Percentiles rank a stretch among this genome's conserved stretches.
Evolutionary conservation across 2,329 filamentous ascomycete species (phyloP).

Genomic region (Dactylellina leptospora): DNA sequence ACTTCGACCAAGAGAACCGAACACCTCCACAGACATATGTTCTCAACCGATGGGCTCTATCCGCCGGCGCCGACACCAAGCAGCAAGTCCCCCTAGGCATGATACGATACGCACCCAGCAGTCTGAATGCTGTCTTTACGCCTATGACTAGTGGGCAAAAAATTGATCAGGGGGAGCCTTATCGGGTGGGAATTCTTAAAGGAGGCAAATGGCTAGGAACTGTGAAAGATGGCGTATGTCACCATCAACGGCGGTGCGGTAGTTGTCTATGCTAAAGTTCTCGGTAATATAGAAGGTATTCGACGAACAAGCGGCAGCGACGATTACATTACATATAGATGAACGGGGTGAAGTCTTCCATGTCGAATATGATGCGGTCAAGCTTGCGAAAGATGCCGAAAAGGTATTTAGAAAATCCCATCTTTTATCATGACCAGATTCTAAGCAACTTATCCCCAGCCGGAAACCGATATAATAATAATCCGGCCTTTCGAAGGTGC

Average conservation of each 20-base stretch:
- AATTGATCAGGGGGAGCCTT: constrained; percentile 11
- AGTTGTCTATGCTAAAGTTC: constrained; percentile 4
- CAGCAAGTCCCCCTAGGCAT: constrained; percentile 31
- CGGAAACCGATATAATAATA: constrained; percentile 66
- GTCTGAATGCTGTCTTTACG: constrained; percentile 28
- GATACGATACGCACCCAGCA: constrained; percentile 36
- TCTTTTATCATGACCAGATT: not conserved
- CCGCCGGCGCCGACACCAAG: constrained; percentile 23
- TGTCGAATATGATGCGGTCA: constrained; percentile 41
- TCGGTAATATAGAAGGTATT: constrained; percentile 25
- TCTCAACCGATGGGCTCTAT: constrained; percentile 37
- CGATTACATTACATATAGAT: constrained; percentile 46
- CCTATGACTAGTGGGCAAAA: constrained; percentile 1
- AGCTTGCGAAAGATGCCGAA: constrained; percentile 22
- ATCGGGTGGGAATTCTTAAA: constrained; percentile 34
- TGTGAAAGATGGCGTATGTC: constrained; percentile 34
- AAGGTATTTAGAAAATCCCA: constrained; percentile 26
- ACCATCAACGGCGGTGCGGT: not conserved
- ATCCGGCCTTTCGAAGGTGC: constrained; percentile 64
- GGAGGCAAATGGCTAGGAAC: constrained; percentile 42
- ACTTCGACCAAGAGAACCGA: constrained; percentile 48
- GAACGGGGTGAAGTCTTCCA: constrained; percentile 45
- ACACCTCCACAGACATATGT: constrained; percentile 40
- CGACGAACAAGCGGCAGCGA: constrained; percentile 19
- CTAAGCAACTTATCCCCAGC: constrained; percentile 6